Evolutionary conservation across 331 rosid genomes (phyloP), one percentile per base, ranked within the genome.

Genomic region (Quercus phellos): DNA sequence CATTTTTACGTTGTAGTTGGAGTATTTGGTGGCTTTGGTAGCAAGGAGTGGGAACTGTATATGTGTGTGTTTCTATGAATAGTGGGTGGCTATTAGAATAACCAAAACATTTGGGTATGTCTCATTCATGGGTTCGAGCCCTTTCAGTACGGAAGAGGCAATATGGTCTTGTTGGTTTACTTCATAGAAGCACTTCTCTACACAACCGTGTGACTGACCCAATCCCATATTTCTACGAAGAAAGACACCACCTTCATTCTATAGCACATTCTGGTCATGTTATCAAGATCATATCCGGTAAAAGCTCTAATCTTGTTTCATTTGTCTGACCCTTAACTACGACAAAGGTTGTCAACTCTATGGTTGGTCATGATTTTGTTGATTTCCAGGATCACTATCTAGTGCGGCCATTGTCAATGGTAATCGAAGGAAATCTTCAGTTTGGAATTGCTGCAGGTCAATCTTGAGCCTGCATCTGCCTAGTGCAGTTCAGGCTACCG

Each of bases 91-190:
- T 66, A 66, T 66, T 34, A 34, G 58, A 30, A 30, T 17, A 74
- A 34, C 55, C 60, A 68, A 46, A 13, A 27, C 46, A 10, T 56
- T 80, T 59, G 81, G 74, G 70, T 30, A 87, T 88, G 88, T 78
- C 85, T 73, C 78, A 70, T 72, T 70, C 77, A 60, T 77, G 85
- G 89, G 32, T 81, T 71, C 81, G 85, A 34, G 76, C 79, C 27
- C 27, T 81, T 53, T 72, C 80, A 34, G 50, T 66, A 13, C 72
- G 70, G 84, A 82, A 78, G 80, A 74, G 66, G 66, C 26, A 70
- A 43, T 21, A 64, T 71, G 78, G 74, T 34, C 59, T 70, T 55
- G 74, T 79, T 9, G 43, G 74, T 19, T 64, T 66, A 17, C 59
- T 4, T 11, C 29, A 54, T 54, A 29, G 70, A 58, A 56, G 69